phyloP scores from a whole-genome alignment of 2,329 filamentous ascomycete species.

The Penicillium sp. region DNA sequence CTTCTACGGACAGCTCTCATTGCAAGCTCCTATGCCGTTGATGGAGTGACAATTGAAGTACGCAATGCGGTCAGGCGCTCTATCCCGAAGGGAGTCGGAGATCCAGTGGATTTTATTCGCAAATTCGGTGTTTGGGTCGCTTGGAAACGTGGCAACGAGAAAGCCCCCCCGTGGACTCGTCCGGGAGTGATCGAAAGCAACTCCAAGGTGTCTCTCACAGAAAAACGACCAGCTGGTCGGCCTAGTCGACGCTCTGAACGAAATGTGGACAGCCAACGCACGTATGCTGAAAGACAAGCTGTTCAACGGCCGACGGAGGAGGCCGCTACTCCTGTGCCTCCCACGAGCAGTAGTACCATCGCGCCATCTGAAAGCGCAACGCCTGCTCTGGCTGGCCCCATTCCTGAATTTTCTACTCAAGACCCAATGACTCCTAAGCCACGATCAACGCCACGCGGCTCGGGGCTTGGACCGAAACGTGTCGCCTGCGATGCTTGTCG shows the following conservation, averaged over 20 bases:
- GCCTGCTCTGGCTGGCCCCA: slow-evolving; percentile 18
- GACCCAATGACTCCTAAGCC: slow-evolving; percentile 33
- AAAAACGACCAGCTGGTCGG: slow-evolving; percentile 57
- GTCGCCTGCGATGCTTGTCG: slow-evolving; percentile 64
- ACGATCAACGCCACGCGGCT: slow-evolving; percentile 54
- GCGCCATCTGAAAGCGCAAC: slow-evolving; percentile 27
- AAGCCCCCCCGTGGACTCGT: slow-evolving; percentile 61
- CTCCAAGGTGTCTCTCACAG: slow-evolving; percentile 46
- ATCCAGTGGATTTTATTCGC: slow-evolving; percentile 60
- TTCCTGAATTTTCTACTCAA: slow-evolving; percentile 23
- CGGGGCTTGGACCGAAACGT: slow-evolving; percentile 59
- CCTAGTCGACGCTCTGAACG: slow-evolving; percentile 58
- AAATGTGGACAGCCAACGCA: slow-evolving; percentile 46
- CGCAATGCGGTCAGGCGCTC: slow-evolving; percentile 61
- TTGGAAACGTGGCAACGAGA: slow-evolving; percentile 66
- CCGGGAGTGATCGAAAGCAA: slow-evolving; percentile 56
- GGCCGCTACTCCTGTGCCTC: slow-evolving; percentile 15
- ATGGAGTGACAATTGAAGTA: slow-evolving; percentile 59
- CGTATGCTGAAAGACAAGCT: slow-evolving; percentile 40
- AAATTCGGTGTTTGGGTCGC: slow-evolving; percentile 65
- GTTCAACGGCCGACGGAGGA: slow-evolving; percentile 37
- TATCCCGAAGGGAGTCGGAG: slow-evolving; percentile 62
- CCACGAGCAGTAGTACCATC: slow-evolving; percentile 14
- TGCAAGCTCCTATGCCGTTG: slow-evolving; percentile 57
- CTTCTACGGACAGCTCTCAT: slow-evolving; percentile 64